Percentiles rank a stretch among this genome's conserved stretches.
phyloP scores from a whole-genome alignment of 1,139 yeast species.

The Lizanozyma gosingica region DNA sequence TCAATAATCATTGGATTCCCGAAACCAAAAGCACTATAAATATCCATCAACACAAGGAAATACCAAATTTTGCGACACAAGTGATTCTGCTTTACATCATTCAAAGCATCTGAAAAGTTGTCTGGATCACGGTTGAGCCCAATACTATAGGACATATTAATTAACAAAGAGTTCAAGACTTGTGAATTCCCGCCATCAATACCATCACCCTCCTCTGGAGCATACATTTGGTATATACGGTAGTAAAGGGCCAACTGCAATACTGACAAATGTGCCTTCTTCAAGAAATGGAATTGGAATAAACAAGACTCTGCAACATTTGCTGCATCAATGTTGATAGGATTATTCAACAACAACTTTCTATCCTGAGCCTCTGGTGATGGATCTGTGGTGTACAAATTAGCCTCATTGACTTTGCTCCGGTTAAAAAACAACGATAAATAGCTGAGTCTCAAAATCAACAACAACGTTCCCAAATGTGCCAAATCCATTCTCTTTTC shows the following conservation, averaged over 20 bases:
- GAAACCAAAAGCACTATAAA: slow-evolving; percentile 24
- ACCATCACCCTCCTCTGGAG: slow-evolving; percentile 48
- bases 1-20: slow-evolving; percentile 30
- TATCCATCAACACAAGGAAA: slow-evolving; percentile 24
- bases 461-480: slow-evolving; percentile 29
- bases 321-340: slow-evolving; percentile 36
- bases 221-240: slow-evolving; percentile 28
- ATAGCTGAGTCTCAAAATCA: slow-evolving; percentile 33
- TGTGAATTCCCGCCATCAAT: slow-evolving; percentile 18
- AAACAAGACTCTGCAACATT: slow-evolving; percentile 46
- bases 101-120: slow-evolving; percentile 13
- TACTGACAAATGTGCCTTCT: slow-evolving; percentile 40
- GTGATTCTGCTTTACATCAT: slow-evolving; percentile 19
- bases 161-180: slow-evolving; percentile 26
- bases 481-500: slow-evolving; percentile 40
- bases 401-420: slow-evolving; percentile 18
- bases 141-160: slow-evolving; percentile 34
- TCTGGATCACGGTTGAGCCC: slow-evolving; percentile 41
- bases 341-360: slow-evolving; percentile 35
- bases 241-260: slow-evolving; percentile 37
- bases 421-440: slow-evolving; percentile 27
- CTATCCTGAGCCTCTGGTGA: slow-evolving; percentile 21
- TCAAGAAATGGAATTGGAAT: slow-evolving; percentile 39
- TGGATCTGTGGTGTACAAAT: slow-evolving; percentile 16
- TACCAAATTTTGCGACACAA: slow-evolving; percentile 30